Evolutionary conservation across 2,329 filamentous ascomycete genomes (phyloP), one percentile per base, ranked within the genome.

Genomic region (Stagonosporopsis vannaccii): DNA sequence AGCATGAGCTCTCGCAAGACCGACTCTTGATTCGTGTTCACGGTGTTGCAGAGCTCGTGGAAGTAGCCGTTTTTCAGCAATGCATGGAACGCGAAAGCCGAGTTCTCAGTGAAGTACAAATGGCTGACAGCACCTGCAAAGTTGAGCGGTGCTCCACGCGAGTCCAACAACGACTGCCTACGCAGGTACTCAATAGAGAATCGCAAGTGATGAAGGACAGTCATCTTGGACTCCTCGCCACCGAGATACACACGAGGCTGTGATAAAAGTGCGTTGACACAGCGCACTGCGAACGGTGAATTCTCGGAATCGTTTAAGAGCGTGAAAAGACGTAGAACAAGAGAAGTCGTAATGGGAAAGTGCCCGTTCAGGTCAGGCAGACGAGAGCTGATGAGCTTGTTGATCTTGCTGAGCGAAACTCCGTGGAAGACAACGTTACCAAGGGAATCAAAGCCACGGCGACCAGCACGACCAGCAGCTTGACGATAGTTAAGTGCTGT

Each of bases 121-220:
- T 92, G 89, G 0, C 86, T 85, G 0, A 92, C 83, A 3, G 86
- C 80, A 0, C 87, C 86, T 0, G 90, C 85, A 68, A 93, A 91
- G 69, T 93, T 90, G 12, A 92, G 75, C 0, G 90, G 89, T 1
- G 74, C 78, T 41, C 90, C 90, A 1, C 76, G 70, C 0, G 78
- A 72, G 3, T 84, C 85, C 8, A 94, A 78, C 0, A 94, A 82
- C 39, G 84, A 79, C 63, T 92, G 87, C 32, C 88, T 81, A 19
- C 89, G 83, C 0, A 94, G 80, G 64, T 92, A 94, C 61, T 94
- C 90, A 40, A 94, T 90, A 0, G 90, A 92, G 72, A 94, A 94
- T 3, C 90, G 84, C 6, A 94, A 74, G 67, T 93, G 90, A 69
- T 94, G 90, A 47, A 90, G 82, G 1, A 92, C 85, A 1, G 89